Base-by-base conservation (phyloP, 2,329 filamentous ascomycete genomes). In the Cryphonectria parasitica region DNA sequence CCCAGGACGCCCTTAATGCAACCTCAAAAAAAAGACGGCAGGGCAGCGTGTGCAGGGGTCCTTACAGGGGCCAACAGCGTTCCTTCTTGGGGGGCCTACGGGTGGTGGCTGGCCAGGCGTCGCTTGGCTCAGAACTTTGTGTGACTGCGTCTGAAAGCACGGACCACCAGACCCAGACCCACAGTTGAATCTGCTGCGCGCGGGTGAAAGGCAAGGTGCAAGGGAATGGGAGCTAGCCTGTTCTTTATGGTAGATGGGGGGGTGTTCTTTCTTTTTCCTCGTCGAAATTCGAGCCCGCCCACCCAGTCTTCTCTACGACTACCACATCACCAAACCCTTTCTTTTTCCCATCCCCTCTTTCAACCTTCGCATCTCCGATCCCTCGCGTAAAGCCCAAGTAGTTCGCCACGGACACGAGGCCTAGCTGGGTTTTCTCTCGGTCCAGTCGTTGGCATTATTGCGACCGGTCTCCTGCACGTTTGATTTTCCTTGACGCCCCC, bases 401-500 rank as follows among this genome's bases (percentile, higher is more conserved):
- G 15, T 31, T 31, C 28, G 54, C 15, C 54, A 34, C 54, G 54
- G 54, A 58, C 28, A 58, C 54, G 15, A 31, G 25, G 13, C 13
- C 28, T 58, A 31, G 54, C 54, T 31, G 54, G 36, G 36, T 11
- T 39, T 39, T 39, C 22, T n/a, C 22, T 49, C 54, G 31, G 54
- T 19, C 28, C 54, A 58, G 25, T 13, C 7, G 54, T 15, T 58
- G 54, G 54, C 15, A 19, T 58, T 28, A 31, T 8, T 58, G 28
- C 54, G 54, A 58, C 25, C 25, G 54, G 62, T 39, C 17, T 49
- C 2, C 62, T 45, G 31, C 58, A 61, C 58, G 58, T 61, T 61
- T 61, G 58, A 61, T 61, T 61, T 61, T 61, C 58, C 34, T 64
- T 2, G 36, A 49, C 58, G 67, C 61, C 52, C 61, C 61, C 68